Percentiles rank a stretch among this genome's conserved stretches.
Evolutionary conservation across 2,329 filamentous ascomycete genomes (phyloP).

Genomic region (Xylaria sp.): DNA sequence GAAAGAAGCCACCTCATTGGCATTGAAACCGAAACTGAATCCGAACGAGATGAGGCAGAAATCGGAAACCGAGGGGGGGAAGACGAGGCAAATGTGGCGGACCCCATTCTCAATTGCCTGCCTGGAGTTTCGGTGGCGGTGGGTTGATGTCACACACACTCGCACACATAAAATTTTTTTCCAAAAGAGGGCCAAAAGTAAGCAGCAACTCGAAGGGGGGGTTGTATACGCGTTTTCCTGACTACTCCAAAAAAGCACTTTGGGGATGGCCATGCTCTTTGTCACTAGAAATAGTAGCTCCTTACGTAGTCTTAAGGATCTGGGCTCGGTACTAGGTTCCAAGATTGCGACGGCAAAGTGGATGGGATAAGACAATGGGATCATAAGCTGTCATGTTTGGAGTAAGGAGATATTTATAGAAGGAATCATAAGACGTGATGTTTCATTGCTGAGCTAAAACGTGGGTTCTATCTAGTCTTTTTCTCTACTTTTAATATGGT

Average conservation of each 20-base stretch:
- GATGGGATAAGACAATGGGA: not conserved
- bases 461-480: conserved; percentile 40
- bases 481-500: conserved; percentile 28
- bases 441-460: conserved; percentile 40
- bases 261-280: no score
- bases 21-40: not conserved
- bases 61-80: not conserved
- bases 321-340: not conserved
- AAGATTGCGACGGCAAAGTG: not conserved
- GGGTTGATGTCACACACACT: not conserved
- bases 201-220: conserved; percentile 4
- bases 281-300: no score
- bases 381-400: not conserved
- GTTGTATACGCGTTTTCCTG: not conserved
- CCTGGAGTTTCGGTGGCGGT: not conserved
- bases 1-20: not conserved
- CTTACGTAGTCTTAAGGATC: not conserved
- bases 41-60: not conserved
- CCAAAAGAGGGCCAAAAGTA: conserved; percentile 6
- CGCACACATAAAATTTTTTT: not conserved
- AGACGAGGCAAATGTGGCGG: no score
- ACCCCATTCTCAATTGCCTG: conserved; percentile 6
- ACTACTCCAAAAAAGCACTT: not conserved
- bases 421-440: conserved; percentile 16
- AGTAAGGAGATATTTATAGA: not conserved